Evolutionary conservation across 2,329 filamentous ascomycete genomes (phyloP), one percentile per base, ranked within the genome.

Genomic region (Venturia effusa): DNA sequence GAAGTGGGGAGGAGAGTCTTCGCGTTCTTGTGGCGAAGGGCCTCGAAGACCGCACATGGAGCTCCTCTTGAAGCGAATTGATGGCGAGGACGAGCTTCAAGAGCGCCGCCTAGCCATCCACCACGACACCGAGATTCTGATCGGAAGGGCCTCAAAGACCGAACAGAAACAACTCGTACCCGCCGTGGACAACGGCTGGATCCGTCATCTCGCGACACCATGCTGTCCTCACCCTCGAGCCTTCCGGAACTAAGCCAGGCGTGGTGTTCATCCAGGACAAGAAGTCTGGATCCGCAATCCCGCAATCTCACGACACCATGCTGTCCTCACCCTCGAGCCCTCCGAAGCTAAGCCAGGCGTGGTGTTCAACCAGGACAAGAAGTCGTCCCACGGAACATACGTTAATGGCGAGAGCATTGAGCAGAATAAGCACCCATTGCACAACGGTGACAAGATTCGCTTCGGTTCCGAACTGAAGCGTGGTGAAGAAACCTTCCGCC

Each of bases 261-360:
- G n/a, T n/a, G n/a, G n/a, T n/a, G n/a, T n/a, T n/a, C n/a, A n/a
- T n/a, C n/a, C n/a, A n/a, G n/a, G n/a, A n/a, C n/a, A n/a, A n/a
- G n/a, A n/a, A n/a, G n/a, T n/a, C 19, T 89, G 80, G 80, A 88
- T 90, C 65, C 0, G 87, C 90, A 40, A 87, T 91, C 79, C n/a
- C n/a, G n/a, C n/a, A n/a, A n/a, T n/a, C n/a, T 90, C 87, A 30
- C 80, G 88, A 55, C 72, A 83, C 13, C 88, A 91, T 74, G 88
- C 88, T 19, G 74, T 81, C 62, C 67, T 78, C 43, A 72, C 69
- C 1, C 68, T 68, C 55, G 68, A 70, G 61, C 59, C 59, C 32
- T 40, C 27, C 30, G 40, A 34, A 22, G n/a, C n/a, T n/a, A n/a
- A n/a, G n/a, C 10, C 40, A 11, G 27, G 6, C 10, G 22, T 30